Conservation (phyloP, 1,139 yeast species). For the Saccharomyces hybrid region DNA sequence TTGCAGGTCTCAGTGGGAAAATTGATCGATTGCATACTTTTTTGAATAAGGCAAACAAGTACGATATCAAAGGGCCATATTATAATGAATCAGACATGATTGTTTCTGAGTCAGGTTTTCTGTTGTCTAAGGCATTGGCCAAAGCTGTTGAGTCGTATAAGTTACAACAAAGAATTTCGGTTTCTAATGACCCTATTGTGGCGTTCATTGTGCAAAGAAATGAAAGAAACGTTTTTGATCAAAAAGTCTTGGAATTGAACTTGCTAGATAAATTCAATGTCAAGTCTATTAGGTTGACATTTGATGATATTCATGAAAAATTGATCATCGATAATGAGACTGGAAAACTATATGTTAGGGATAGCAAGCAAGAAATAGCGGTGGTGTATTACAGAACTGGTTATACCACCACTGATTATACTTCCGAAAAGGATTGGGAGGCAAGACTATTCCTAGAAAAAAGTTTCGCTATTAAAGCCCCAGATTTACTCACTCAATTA, state of each 20-base stretch:
- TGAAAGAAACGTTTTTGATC: conserved; percentile 88
- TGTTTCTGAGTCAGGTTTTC: conserved; percentile 52
- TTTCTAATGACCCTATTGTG: conserved; percentile 42
- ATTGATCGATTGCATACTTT: conserved; percentile 70
- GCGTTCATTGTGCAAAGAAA: conserved; percentile 75
- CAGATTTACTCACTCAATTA: conserved; percentile 78
- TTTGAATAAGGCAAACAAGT: conserved; percentile 50
- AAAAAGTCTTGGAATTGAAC: conserved; percentile 70
- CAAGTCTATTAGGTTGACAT: conserved; percentile 56
- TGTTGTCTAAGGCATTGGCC: conserved; percentile 65
- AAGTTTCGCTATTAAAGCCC: conserved; percentile 80
- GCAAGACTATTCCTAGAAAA: conserved; percentile 66
- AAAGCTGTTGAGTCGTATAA: conserved; percentile 53
- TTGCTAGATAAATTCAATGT: conserved; percentile 51
- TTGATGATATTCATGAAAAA: conserved; percentile 46
- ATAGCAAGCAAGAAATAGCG: conserved; percentile 63
- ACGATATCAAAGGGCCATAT: conserved; percentile 35
- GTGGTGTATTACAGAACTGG: conserved; percentile 89
- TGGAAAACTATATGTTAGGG: conserved; percentile 44
- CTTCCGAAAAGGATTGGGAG: conserved; percentile 59
- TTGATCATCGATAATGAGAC: conserved; percentile 37
- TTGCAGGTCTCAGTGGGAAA: conserved; percentile 80
- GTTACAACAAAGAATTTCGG: conserved; percentile 23
- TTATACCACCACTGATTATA: conserved; percentile 72
- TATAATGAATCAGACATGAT: conserved; percentile 50